phyloP scores from a whole-genome alignment of 2,329 filamentous ascomycete species.

The Colletotrichum salicis region DNA sequence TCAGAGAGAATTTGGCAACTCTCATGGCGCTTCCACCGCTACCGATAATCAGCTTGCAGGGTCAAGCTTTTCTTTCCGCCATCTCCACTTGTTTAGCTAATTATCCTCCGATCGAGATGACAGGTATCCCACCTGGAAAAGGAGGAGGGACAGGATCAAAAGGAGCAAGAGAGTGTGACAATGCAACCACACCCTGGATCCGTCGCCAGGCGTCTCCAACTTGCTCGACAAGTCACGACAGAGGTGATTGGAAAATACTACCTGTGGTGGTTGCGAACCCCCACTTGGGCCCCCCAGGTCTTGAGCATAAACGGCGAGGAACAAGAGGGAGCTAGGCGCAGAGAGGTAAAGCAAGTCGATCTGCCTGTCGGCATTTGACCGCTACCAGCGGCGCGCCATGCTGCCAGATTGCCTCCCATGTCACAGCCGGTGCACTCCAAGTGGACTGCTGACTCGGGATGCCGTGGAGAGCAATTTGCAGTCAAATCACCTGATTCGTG shows the following conservation, averaged over 20 bases:
- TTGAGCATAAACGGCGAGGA: constrained; percentile 13
- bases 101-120: constrained; percentile 33
- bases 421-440: constrained; percentile 20
- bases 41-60: constrained; percentile 5
- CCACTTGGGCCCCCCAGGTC: constrained; percentile 21
- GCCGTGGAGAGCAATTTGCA: constrained; percentile 31
- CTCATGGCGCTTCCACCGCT: background rate
- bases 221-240: constrained; percentile 9
- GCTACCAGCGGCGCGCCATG: constrained; percentile 21
- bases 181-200: background rate
- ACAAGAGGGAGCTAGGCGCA: constrained; percentile 31
- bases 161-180: background rate
- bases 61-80: constrained; percentile 33
- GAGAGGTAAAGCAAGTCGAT: constrained; percentile 40
- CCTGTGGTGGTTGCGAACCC: constrained; percentile 2
- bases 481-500: constrained; percentile 23
- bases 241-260: constrained; percentile 19
- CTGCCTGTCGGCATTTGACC: constrained; percentile 37
- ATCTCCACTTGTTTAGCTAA: constrained; percentile 31
- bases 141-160: constrained; percentile 12
- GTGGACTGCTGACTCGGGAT: constrained; percentile 31
- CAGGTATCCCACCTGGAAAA: constrained; percentile 2
- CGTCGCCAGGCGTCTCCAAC: background rate
- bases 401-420: constrained; percentile 35
- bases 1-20: background rate